Conservation (phyloP, 2,329 filamentous ascomycete species). For the Curvularia sp. region DNA sequence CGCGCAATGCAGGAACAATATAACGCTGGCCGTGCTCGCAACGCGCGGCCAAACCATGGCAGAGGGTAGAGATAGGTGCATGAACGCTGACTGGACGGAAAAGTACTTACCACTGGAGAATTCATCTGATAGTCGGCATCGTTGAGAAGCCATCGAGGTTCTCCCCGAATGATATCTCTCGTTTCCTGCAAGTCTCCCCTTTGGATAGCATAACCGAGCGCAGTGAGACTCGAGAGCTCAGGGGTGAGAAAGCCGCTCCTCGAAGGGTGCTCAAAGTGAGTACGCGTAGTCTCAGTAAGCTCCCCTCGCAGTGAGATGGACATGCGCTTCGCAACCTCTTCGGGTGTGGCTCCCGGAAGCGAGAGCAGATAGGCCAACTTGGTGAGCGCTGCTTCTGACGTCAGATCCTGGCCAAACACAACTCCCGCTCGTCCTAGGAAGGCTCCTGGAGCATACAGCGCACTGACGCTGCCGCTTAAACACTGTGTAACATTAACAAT, state of each 20-base stretch:
- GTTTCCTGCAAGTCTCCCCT: constrained; percentile 72
- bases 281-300: constrained; percentile 76
- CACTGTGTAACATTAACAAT: constrained; percentile 94
- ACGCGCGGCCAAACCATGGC: constrained; percentile 25
- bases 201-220: constrained; percentile 80
- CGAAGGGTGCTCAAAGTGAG: constrained; percentile 77
- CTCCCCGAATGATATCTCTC: constrained; percentile 69
- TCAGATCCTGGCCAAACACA: constrained; percentile 87
- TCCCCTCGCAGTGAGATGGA: constrained; percentile 80
- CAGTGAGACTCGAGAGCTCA: constrained; percentile 71
- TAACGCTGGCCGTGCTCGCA: constrained; percentile 13
- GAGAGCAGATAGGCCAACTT: constrained; percentile 89
- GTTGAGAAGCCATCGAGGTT: constrained; percentile 72
- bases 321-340: constrained; percentile 74
- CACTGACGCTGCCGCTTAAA: constrained; percentile 57
- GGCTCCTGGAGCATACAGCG: constrained; percentile 57
- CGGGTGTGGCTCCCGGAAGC: constrained; percentile 66
- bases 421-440: constrained; percentile 83
- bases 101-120: constrained; percentile 61
- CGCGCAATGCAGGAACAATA: constrained; percentile 19
- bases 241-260: constrained; percentile 61
- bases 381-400: constrained; percentile 86
- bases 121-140: constrained; percentile 83
- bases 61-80: constrained; percentile 31
- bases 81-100: constrained; percentile 31